phyloP scores from a whole-genome alignment of 75 land plant species.

The Pseudotsuga menziesii region DNA sequence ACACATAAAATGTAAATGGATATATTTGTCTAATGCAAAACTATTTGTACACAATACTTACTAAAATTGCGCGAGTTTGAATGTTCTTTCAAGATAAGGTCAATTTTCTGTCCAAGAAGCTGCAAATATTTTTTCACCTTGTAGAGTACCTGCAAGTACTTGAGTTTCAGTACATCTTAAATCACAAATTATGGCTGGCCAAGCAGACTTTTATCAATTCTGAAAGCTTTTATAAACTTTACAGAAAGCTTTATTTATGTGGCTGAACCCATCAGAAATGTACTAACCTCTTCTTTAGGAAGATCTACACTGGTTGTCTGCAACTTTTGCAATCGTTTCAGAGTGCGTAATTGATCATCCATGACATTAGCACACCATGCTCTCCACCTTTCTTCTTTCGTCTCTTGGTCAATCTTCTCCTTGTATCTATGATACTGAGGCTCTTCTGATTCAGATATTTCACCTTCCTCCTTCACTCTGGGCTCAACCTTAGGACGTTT shows the following conservation, averaged over 20 bases:
- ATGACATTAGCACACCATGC: conserved; percentile 95
- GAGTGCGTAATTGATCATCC: conserved; percentile 67
- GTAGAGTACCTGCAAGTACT: conserved; percentile 66
- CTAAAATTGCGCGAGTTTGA: conserved; percentile 59
- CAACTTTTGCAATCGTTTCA: conserved; percentile 72
- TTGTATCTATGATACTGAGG: conserved; percentile 60
- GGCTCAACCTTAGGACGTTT: conserved; percentile 61
- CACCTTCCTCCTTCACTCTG: conserved; percentile 90
- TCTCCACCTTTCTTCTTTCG: conserved; percentile 86
- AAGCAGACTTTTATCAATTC: too few relatives aligned
- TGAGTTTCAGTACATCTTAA: neutral
- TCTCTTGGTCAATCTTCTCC: conserved; percentile 38
- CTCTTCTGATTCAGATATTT: conserved; percentile 85
- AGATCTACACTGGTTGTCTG: conserved; percentile 79
- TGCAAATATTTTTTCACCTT: conserved; percentile 86
- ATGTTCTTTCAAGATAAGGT: conserved; percentile 69
- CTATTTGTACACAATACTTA: conserved; percentile 28
- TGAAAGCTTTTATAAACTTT: too few relatives aligned
- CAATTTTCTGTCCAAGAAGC: conserved; percentile 82
- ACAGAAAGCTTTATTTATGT: too few relatives aligned
- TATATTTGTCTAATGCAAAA: too few relatives aligned
- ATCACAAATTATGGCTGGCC: too few relatives aligned
- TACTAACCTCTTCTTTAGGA: conserved; percentile 85
- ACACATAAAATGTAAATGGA: too few relatives aligned
- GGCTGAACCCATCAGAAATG: neutral